Base-by-base conservation (phyloP, 148 eudicot species). In the Nepenthes gracilis region DNA sequence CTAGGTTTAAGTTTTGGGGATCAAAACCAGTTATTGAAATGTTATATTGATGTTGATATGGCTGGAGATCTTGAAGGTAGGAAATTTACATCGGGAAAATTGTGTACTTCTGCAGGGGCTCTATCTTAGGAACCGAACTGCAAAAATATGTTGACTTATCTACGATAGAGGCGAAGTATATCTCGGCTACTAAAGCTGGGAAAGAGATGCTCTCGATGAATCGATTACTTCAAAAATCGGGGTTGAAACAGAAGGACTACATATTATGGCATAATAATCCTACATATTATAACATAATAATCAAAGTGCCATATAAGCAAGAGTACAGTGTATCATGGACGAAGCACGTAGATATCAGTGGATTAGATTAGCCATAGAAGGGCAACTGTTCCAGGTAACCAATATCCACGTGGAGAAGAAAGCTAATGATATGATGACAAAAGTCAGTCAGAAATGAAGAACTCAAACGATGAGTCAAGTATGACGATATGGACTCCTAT, bases 201-300 rank as follows among this genome's bases (percentile, higher is more conserved):
- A 57, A 57, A 33, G 40, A 57, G 23, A 57, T 57, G 60, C 43
- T 34, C 2, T 57, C 9, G 60, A 10, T 33, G 60, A 57, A 57
- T 36, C 10, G 60, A 12, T 57, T 57, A 4, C 6, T 59, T 1
- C 55, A 52, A 14, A 13, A 52, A 14, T 14, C 12, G 15, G 55
- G 55, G 6, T 14, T 11, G 6, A 52, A 52, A 14, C 55, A 52
- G 23, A 12, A 14, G 15, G 12, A 52, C 6, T 52, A 52, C 15
- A 14, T 52, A 11, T 5, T 45, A 6, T 45, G 1, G 8, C 72
- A 60, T 59, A 67, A 56, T 33, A 2, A 33, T 36, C 69, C 23
- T 23, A 23, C 23, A 23, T 23, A 23, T 23, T 23, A 23, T 23
- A 23, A 23, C 23, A 23, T 23, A 23, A 23, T 0, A 23, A 23